These are phyloP conservation scores for Salvia miltiorrhiza DNA, from an alignment of 257 asterid species.

Conservation along the genomic window DNA sequence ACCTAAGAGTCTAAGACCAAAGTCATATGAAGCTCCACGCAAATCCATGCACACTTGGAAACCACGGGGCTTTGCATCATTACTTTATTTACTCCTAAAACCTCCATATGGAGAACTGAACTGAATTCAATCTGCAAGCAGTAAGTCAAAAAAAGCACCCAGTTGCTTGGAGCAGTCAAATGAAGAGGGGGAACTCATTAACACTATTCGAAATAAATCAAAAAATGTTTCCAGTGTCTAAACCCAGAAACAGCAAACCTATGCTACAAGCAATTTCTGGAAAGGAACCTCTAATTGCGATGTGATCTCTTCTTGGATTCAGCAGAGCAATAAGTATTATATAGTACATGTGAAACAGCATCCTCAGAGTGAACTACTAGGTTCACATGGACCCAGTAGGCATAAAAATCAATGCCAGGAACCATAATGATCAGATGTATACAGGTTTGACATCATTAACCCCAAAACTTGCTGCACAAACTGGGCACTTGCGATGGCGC, in stretches of 20 bases:
- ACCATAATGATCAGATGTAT: conserved; percentile 62
- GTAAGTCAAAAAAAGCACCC: conserved; percentile 17
- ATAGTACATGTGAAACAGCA: conserved; percentile 24
- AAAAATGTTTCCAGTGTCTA: conserved; percentile 14
- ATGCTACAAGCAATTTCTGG: conserved; percentile 19
- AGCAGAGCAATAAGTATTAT: conserved; percentile 19
- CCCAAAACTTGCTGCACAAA: conserved; percentile 81
- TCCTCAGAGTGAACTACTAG: conserved; percentile 18
- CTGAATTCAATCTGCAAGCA: conserved; percentile 31
- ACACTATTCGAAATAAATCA: conserved; percentile 6
- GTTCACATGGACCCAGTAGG: conserved; percentile 16
- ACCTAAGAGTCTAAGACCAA: conserved; percentile 16
- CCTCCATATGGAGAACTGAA: conserved; percentile 15
- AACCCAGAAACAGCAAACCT: conserved; percentile 22
- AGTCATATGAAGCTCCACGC: conserved; percentile 22
- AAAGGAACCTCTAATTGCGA: conserved; percentile 19
- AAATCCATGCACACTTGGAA: conserved; percentile 15
- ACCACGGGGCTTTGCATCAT: conserved; percentile 8
- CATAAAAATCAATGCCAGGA: conserved; percentile 10
- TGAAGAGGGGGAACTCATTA: conserved; percentile 1
- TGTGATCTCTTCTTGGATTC: conserved; percentile 23
- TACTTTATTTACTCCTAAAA: conserved; percentile 19
- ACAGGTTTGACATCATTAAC: conserved; percentile 85
- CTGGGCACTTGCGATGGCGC: conserved; percentile 95
- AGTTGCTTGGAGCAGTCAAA: conserved; percentile 18